A percentile compares a stretch with the other conserved stretches of the same genome.
Evolutionary conservation across 805 yeast genomes (phyloP).

Genomic region (Kurtzmaniella fragi): DNA sequence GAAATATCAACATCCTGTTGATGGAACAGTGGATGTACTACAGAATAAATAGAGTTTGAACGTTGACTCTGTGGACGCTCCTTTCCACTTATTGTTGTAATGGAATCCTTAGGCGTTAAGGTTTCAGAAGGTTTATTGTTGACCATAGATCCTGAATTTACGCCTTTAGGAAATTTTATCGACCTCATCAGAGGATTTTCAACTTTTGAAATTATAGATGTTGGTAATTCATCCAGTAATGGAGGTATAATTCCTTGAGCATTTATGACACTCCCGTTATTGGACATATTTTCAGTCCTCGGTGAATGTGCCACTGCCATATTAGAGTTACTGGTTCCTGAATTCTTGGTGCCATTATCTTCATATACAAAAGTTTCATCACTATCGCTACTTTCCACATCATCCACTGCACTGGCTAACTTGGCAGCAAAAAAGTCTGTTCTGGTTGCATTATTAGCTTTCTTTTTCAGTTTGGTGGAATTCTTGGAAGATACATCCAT

Average conservation of each 20-base stretch:
- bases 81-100: slow-evolving; percentile 5
- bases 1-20: neutral
- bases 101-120: neutral
- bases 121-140: neutral
- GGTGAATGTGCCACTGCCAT: neutral
- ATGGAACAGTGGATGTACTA: slow-evolving; percentile 1
- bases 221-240: slow-evolving; percentile 11
- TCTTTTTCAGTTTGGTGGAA: slow-evolving; percentile 33
- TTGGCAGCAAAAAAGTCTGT: slow-evolving; percentile 95
- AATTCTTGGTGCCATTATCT: slow-evolving; percentile 19
- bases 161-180: slow-evolving; percentile 2
- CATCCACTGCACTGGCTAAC: slow-evolving; percentile 90
- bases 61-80: slow-evolving; percentile 5
- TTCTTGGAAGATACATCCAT: slow-evolving; percentile 20
- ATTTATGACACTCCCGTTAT: slow-evolving; percentile 3
- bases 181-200: slow-evolving; percentile 2
- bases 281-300: neutral
- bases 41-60: slow-evolving; percentile 5
- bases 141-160: neutral
- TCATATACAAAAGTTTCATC: slow-evolving; percentile 98
- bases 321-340: neutral
- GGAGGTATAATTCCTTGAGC: slow-evolving; percentile 14
- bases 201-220: slow-evolving; percentile 7
- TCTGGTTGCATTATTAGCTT: slow-evolving; percentile 49
- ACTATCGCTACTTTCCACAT: slow-evolving; percentile 78